phyloP scores from a whole-genome alignment of 164 flowering plant genomes.

The Berberis vulgaris region DNA sequence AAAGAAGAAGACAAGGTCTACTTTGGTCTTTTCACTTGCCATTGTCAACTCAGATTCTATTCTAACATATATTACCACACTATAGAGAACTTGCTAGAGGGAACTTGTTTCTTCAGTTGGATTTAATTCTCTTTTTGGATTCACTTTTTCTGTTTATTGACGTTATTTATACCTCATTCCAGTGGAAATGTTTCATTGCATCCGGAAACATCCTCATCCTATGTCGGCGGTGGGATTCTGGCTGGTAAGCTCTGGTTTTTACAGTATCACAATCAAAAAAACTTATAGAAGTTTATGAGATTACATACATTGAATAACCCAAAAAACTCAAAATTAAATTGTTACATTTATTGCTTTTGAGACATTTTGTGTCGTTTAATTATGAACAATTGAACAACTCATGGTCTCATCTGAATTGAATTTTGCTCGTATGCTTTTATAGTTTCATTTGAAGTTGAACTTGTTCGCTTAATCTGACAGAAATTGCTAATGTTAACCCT shows the following conservation, averaged over 20 bases:
- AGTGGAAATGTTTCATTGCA: conserved; percentile 75
- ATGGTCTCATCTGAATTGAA: too few species aligned
- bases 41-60: too few species aligned
- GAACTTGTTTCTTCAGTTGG: not conserved
- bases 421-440: too few species aligned
- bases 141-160: not conserved
- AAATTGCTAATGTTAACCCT: not conserved
- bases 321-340: too few species aligned
- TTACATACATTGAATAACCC: not conserved
- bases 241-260: conserved; percentile 49
- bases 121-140: not conserved
- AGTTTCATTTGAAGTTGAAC: not conserved
- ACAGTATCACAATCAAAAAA: not conserved
- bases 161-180: conserved; percentile 16
- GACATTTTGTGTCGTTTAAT: not conserved
- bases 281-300: not conserved
- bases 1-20: too few species aligned
- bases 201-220: conserved; percentile 29
- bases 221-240: conserved; percentile 79
- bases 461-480: not conserved
- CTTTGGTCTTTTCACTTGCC: too few species aligned
- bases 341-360: too few species aligned
- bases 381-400: too few species aligned
- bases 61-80: too few species aligned
- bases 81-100: too few species aligned